Conservation (phyloP, 2,329 filamentous ascomycete species). For the Sporothrix protearum region DNA sequence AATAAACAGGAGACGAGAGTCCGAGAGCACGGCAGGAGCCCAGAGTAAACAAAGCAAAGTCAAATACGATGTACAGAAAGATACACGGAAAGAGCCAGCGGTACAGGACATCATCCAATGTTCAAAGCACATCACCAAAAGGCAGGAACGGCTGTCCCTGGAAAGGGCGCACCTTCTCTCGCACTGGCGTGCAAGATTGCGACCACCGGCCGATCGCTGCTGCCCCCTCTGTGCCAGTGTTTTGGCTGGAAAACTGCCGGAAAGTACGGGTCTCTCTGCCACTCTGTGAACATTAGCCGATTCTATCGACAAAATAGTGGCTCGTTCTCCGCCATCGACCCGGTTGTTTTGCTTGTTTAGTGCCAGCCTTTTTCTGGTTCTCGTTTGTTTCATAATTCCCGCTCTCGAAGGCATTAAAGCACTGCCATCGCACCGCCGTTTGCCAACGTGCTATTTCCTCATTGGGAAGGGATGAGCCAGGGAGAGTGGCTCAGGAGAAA, state of each 20-base stretch:
- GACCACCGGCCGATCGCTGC: slow-evolving; percentile 15
- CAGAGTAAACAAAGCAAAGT: not conserved
- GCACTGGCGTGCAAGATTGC: slow-evolving; percentile 8
- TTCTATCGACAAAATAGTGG: not conserved
- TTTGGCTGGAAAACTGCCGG: not conserved
- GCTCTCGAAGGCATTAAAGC: not conserved
- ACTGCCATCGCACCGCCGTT: not conserved
- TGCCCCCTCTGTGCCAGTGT: not conserved
- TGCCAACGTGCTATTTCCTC: not conserved
- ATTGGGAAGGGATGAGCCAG: not conserved
- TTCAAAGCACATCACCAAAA: not conserved
- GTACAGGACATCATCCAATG: not conserved
- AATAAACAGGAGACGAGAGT: not conserved
- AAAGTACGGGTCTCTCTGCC: not conserved
- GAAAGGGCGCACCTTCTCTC: slow-evolving; percentile 2
- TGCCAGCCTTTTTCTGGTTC: slow-evolving; percentile 10
- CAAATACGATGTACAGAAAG: too few species aligned
- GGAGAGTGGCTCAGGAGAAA: not conserved
- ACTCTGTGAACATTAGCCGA: not conserved
- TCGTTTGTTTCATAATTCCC: slow-evolving; percentile 6
- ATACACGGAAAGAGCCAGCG: not conserved
- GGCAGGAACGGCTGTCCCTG: not conserved
- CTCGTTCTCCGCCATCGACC: not conserved
- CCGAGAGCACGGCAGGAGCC: not conserved
- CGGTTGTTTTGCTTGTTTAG: not conserved